Evolutionary conservation across 129 eudicot genomes (phyloP).

Genomic region (Silybum marianum): DNA sequence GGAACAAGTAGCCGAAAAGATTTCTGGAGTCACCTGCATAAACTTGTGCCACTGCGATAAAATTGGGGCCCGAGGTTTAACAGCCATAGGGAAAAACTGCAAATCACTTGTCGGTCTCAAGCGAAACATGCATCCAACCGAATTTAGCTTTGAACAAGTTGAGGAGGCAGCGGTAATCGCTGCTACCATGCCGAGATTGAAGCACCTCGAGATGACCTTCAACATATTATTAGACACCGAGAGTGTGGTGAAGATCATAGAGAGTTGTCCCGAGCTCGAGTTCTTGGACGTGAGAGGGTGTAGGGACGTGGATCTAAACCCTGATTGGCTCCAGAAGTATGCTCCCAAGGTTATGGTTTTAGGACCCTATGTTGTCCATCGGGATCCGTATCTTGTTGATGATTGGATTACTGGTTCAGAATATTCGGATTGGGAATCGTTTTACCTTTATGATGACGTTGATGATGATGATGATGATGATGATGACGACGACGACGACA

Average conservation of each 20-base stretch:
- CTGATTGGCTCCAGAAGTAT: constrained; percentile 25
- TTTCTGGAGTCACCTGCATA: constrained; percentile 11
- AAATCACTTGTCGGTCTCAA: constrained; percentile 33
- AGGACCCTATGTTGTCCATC: constrained; percentile 27
- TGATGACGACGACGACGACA: too few relatives aligned
- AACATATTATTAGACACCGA: constrained; percentile 10
- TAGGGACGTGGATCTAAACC: constrained; percentile 38
- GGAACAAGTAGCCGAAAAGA: constrained; percentile 38
- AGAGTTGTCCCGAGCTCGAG: constrained; percentile 35
- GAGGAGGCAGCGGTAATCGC: constrained; percentile 50
- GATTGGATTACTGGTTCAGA: neutral
- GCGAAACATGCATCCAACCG: constrained; percentile 53
- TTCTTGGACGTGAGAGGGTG: constrained; percentile 51
- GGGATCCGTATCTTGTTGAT: neutral
- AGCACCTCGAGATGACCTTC: constrained; percentile 48
- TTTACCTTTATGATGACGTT: too few relatives aligned
- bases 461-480: too few relatives aligned
- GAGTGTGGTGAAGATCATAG: constrained; percentile 35
- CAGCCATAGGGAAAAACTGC: constrained; percentile 50
- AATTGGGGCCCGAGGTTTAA: constrained; percentile 35
- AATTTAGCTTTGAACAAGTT: neutral
- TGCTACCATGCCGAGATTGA: constrained; percentile 48
- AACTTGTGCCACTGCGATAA: neutral
- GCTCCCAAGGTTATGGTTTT: constrained; percentile 33
- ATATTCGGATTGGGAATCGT: too few relatives aligned